phyloP scores from a whole-genome alignment of 257 asterid genomes.

The Orobanche coerulescens region DNA sequence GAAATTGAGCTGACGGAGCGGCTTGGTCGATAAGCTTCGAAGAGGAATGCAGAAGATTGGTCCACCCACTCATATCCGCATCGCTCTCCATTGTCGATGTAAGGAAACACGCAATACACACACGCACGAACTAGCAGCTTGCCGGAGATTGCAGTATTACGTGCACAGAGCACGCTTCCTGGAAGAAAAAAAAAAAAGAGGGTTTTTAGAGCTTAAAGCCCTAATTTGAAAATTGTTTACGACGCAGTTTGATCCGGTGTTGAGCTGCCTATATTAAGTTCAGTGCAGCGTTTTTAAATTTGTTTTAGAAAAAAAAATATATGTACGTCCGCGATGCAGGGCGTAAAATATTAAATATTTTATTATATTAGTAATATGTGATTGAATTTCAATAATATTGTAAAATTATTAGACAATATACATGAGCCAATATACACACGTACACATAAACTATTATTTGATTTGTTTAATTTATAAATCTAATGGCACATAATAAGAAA shows the following conservation, averaged over 20 bases:
- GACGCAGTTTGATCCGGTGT: conserved; percentile 23
- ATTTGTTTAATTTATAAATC: too few species aligned
- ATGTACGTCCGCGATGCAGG: too few species aligned
- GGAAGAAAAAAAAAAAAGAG: conserved; percentile 10
- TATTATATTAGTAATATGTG: too few species aligned
- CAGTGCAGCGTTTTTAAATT: background rate
- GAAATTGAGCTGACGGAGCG: conserved; percentile 95
- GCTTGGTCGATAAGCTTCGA: conserved; percentile 98
- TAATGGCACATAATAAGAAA: too few species aligned
- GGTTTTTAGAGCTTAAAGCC: conserved; percentile 42
- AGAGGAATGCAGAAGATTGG: conserved; percentile 89
- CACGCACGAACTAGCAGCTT: conserved; percentile 10
- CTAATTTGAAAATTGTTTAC: conserved; percentile 35
- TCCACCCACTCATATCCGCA: conserved; percentile 88
- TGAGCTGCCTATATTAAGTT: background rate
- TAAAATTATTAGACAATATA: too few species aligned
- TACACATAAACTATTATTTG: too few species aligned
- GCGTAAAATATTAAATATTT: too few species aligned
- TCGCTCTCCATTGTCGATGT: conserved; percentile 56
- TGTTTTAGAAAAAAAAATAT: too few species aligned
- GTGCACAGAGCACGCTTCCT: background rate
- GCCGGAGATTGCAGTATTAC: background rate
- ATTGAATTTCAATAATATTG: too few species aligned
- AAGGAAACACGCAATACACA: conserved; percentile 10
- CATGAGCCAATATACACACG: too few species aligned